Base-by-base conservation (phyloP, 345 rosid species). In the Citrus hindsii region DNA sequence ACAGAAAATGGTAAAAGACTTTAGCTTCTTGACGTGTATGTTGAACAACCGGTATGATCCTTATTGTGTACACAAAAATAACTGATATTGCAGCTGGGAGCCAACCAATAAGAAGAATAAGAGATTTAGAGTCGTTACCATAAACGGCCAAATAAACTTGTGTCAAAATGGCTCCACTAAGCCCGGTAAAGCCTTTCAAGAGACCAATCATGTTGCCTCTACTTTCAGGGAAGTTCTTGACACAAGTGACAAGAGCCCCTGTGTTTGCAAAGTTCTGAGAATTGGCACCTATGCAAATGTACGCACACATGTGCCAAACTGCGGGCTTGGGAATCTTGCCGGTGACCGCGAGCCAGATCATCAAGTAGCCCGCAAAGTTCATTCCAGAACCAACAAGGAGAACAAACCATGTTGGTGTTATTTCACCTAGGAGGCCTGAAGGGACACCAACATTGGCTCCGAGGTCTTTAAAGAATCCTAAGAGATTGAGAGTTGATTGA, bases 361-460 rank as follows among this genome's bases (percentile, higher is more conserved):
- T 89, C 88, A 93, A 91, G 83, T 93, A 94, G 35, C 98, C 98
- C 0, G 73, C 79, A 35, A 94, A 94, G 76, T 93, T 94, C 90
- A 94, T 86, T n/a, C 85, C 97, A 27, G 96, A 89, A 10, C 98
- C 98, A 0, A 88, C 69, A 2, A 87, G 78, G 46, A 94, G 89
- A n/a, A 94, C 97, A 35, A 90, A 87, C 98, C 98, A 94, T 4
- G 98, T 91, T 4, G 97, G 98, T 3, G 93, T 90, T 67, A 94
- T 89, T 83, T 94, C 98, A 9, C 94, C 98, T 2, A 94, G 66
- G n/a, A 93, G 92, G 0, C 97, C 98, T 1, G 98, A 88, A 35
- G 86, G 46, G 61, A 94, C 92, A 3, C 97, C 97, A 13, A 93
- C 86, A 69, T 92, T 94, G 13, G 97, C 97, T 28, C 98, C 98